Base-by-base conservation (phyloP, 2,329 filamentous ascomycete genomes). In the Xylaria arbuscula region DNA sequence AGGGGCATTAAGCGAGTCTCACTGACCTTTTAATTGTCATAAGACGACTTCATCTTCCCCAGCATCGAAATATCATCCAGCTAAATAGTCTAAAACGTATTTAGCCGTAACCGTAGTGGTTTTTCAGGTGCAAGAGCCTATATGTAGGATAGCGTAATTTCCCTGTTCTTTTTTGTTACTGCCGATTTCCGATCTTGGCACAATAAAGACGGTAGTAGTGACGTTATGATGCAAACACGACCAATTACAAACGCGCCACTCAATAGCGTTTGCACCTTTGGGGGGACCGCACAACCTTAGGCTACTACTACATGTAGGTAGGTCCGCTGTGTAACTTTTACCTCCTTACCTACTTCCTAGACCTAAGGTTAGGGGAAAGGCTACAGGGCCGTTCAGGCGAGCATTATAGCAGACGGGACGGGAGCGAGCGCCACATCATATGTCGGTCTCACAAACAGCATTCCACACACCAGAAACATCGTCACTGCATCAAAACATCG, bases 401-500 rank as follows among this genome's bases (percentile, higher is more conserved):
- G 17, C 15, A 7, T 13, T 17, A 17, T 10, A 15, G 38, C 17
- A 42, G 38, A 15, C 38, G 17, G 13, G n/a, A 15, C 22, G 38
- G 15, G 4, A 17, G 15, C 4, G 34, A 59, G 59, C 34, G 19
- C 65, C 54, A 53, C 54, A 55, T 47, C 54, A 66, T 55, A 53
- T 34, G 5, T 28, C 28, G 28, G 28, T 50, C 15, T 54, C 34
- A 47, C 42, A 22, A 22, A 17, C 40, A 13, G 28, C 70, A 70
- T 70, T 72, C 70, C 67, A 64, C 51, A 17, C 42, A 59, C 53
- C 64, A 34, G 40, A 47, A 66, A 67, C 63, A 64, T 59, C 28
- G 47, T n/a, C 53, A 36, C 36, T 24, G 17, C 62, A 62, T 48
- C 66, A 67, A 62, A 66, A 68, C 62, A 71, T 53, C 19, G 7